A percentile compares a stretch with the other conserved stretches of the same genome.
phyloP scores from a whole-genome alignment of 148 eudicot species.

The Rhododendron simsii region DNA sequence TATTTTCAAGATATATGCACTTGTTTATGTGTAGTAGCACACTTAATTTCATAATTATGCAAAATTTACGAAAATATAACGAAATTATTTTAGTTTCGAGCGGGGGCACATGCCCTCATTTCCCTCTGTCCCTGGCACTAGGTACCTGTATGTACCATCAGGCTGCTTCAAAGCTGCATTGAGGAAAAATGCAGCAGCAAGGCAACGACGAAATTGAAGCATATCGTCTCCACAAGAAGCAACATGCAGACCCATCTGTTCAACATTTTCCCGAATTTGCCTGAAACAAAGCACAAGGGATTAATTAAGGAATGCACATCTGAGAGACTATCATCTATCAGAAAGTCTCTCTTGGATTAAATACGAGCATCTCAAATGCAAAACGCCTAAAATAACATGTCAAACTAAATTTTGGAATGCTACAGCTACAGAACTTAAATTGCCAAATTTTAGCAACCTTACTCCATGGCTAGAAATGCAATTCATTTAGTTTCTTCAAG shows the following conservation, averaged over 20 bases:
- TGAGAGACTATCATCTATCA: not conserved
- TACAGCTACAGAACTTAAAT: not conserved
- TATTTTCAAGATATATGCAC: too few relatives aligned
- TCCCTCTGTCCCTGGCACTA: not conserved
- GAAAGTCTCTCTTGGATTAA: not conserved
- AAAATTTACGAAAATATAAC: too few relatives aligned
- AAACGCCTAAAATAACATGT: not conserved
- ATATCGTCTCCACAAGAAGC: slow-evolving; percentile 86
- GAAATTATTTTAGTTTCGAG: too few relatives aligned
- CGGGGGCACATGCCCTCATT: too few relatives aligned
- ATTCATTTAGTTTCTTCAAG: not conserved
- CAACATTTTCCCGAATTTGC: slow-evolving; percentile 73
- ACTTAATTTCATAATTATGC: too few relatives aligned
- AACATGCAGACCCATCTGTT: slow-evolving; percentile 71
- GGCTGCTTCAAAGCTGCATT: slow-evolving; percentile 88
- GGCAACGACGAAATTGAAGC: slow-evolving; percentile 75
- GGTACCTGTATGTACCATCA: slow-evolving; percentile 83
- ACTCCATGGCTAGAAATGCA: not conserved
- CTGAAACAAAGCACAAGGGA: slow-evolving; percentile 33
- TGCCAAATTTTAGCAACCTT: not conserved
- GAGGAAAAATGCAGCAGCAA: slow-evolving; percentile 85
- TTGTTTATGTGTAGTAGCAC: too few relatives aligned
- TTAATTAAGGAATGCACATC: not conserved
- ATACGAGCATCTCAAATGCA: not conserved
- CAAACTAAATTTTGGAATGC: not conserved